A percentile compares a stretch with the other conserved stretches of the same genome.
phyloP scores from a whole-genome alignment of 352 stramenopile genomes.

The Pythium aristosporum region DNA sequence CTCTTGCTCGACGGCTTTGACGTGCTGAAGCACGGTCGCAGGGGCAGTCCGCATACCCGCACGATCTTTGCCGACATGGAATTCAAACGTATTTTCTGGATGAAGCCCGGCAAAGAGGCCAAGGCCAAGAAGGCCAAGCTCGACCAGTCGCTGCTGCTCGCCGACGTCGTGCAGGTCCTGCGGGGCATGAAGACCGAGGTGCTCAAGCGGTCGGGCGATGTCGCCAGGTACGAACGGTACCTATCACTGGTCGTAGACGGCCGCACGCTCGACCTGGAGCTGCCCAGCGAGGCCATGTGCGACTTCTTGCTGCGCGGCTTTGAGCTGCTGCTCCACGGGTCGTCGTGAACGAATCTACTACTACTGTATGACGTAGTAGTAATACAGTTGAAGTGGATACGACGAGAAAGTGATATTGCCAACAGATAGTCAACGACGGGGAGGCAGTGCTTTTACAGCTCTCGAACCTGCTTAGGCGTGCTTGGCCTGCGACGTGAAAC shows the following conservation, averaged over 20 bases:
- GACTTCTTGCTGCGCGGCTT: constrained; percentile 63
- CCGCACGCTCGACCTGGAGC: constrained; percentile 68
- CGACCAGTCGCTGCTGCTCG: constrained; percentile 67
- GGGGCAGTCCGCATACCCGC: constrained; percentile 59
- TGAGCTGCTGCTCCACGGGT: constrained; percentile 40
- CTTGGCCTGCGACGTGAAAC: constrained; percentile 53
- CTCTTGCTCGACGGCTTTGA: constrained; percentile 72
- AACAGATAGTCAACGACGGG: not conserved
- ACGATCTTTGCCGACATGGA: constrained; percentile 73
- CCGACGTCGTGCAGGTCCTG: constrained; percentile 68
- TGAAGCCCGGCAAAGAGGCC: constrained; percentile 62
- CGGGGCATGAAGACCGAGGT: constrained; percentile 78
- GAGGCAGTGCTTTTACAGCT: not conserved
- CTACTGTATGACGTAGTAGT: not conserved
- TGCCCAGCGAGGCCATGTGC: constrained; percentile 49
- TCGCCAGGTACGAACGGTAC: constrained; percentile 70
- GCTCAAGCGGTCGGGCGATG: constrained; percentile 70
- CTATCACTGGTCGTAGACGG: constrained; percentile 69
- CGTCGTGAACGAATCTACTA: constrained; percentile 1
- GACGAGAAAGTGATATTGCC: not conserved
- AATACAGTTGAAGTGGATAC: not conserved
- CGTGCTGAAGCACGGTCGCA: constrained; percentile 68
- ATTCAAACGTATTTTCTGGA: constrained; percentile 81
- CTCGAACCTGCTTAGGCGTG: not conserved
- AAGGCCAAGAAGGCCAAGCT: constrained; percentile 64